Conservation (phyloP, 2,329 filamentous ascomycete genomes). For the Aspergillus sp. region DNA sequence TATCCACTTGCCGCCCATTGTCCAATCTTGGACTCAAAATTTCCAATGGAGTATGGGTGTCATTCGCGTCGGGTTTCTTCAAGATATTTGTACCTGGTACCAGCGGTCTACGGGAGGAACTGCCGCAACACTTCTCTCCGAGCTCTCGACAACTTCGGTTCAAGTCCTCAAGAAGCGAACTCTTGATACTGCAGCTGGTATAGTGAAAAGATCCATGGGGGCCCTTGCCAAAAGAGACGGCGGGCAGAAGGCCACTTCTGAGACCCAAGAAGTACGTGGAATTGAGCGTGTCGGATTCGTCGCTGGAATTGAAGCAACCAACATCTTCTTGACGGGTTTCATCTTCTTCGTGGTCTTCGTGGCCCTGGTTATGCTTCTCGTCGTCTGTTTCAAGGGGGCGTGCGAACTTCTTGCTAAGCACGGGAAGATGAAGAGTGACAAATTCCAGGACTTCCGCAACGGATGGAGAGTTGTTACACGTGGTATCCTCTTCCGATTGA, state of each 20-base stretch:
- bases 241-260: conserved; percentile 36
- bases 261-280: conserved; percentile 64
- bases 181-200: conserved; percentile 38
- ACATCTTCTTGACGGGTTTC: conserved; percentile 89
- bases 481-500: conserved; percentile 87
- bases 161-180: conserved; percentile 69
- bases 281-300: conserved; percentile 88
- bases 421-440: conserved; percentile 77
- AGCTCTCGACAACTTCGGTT: conserved; percentile 74
- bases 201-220: not conserved
- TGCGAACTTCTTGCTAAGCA: conserved; percentile 74
- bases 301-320: conserved; percentile 80
- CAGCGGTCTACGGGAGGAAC: conserved; percentile 88
- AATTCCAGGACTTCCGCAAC: conserved; percentile 90
- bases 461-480: conserved; percentile 91
- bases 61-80: conserved; percentile 82
- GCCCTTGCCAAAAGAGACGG: conserved; percentile 46
- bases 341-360: conserved; percentile 87
- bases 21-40: conserved; percentile 91
- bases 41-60: conserved; percentile 99
- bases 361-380: conserved; percentile 68
- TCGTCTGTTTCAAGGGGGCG: conserved; percentile 76
- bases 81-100: conserved; percentile 91
- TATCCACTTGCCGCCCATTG: conserved; percentile 80
- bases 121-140: conserved; percentile 74